phyloP scores from a whole-genome alignment of 2,329 filamentous ascomycete species.

The Sordariomycetes sp. region DNA sequence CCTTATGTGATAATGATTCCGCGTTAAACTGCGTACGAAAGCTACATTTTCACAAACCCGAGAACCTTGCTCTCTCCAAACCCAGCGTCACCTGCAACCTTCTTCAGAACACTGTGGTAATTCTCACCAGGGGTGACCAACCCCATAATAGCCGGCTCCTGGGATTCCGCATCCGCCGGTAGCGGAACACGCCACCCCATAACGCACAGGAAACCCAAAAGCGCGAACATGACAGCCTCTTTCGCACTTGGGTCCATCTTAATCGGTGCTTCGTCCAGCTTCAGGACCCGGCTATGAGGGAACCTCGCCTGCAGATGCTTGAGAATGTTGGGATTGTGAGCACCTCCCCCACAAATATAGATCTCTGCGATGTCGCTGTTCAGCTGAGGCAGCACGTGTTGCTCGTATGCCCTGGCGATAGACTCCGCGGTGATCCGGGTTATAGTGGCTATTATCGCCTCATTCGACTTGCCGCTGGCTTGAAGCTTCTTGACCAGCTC shows the following conservation, averaged over 20 bases:
- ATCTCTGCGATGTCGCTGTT: constrained; percentile 33
- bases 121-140: constrained; percentile 35
- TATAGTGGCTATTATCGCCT: constrained; percentile 36
- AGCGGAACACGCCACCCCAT: constrained; percentile 4
- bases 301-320: constrained; percentile 39
- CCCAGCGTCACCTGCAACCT: neutral
- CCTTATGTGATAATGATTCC: too few species aligned
- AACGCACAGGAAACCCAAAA: constrained; percentile 19
- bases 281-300: constrained; percentile 35
- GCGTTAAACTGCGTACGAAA: too few species aligned
- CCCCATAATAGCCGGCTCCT: constrained; percentile 31
- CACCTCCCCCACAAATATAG: constrained; percentile 51
- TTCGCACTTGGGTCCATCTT: constrained; percentile 45
- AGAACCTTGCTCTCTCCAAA: neutral
- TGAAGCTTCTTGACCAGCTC: constrained; percentile 29
- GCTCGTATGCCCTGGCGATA: constrained; percentile 20
- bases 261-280: constrained; percentile 39
- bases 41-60: neutral
- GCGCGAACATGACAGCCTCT: constrained; percentile 38
- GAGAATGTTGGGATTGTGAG: constrained; percentile 47
- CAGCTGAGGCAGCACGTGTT: neutral
- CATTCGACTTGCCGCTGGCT: constrained; percentile 22
- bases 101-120: constrained; percentile 29
- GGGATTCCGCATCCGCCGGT: constrained; percentile 21
- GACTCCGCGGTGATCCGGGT: constrained; percentile 39